Percentiles rank a stretch among this genome's conserved stretches.
Evolutionary conservation across 2,329 filamentous ascomycete species (phyloP).

Genomic region (Aspergillus sp.): DNA sequence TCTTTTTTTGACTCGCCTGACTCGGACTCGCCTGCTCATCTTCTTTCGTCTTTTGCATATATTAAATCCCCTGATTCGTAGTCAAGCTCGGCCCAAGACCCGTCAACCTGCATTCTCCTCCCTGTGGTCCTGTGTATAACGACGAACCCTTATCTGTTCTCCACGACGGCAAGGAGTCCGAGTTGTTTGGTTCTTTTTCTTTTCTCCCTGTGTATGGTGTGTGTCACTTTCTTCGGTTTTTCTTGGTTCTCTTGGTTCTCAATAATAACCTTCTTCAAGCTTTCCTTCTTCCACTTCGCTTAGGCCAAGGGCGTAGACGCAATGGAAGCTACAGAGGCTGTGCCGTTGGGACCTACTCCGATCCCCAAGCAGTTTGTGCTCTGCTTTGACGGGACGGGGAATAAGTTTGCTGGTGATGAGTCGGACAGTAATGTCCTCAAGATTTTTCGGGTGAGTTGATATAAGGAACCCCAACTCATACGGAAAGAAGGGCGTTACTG

Average conservation of each 20-base stretch:
- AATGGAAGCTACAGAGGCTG: slow-evolving; percentile 6
- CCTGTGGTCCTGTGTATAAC: neutral
- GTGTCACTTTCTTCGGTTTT: too few relatives aligned
- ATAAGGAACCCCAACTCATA: neutral
- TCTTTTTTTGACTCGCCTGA: neutral
- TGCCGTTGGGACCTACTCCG: slow-evolving; percentile 12
- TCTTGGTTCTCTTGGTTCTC: too few relatives aligned
- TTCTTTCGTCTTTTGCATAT: neutral
- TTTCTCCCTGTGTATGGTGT: too few relatives aligned
- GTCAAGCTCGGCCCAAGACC: neutral
- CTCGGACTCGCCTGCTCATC: neutral
- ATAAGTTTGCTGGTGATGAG: slow-evolving; percentile 38
- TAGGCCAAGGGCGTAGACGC: neutral
- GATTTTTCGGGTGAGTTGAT: slow-evolving; percentile 35
- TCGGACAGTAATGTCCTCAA: slow-evolving; percentile 44
- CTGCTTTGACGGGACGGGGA: slow-evolving; percentile 41
- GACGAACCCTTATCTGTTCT: neutral
- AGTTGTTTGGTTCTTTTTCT: too few relatives aligned
- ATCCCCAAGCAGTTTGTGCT: slow-evolving; percentile 34
- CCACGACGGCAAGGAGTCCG: too few relatives aligned
- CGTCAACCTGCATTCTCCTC: neutral
- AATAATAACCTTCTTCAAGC: neutral
- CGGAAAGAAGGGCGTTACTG: neutral
- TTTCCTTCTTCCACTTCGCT: neutral
- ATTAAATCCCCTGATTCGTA: slow-evolving; percentile 1